Evolutionary conservation across 2,329 filamentous ascomycete genomes (phyloP), one percentile per base, ranked within the genome.

Genomic region (Intubia oerlemansii): DNA sequence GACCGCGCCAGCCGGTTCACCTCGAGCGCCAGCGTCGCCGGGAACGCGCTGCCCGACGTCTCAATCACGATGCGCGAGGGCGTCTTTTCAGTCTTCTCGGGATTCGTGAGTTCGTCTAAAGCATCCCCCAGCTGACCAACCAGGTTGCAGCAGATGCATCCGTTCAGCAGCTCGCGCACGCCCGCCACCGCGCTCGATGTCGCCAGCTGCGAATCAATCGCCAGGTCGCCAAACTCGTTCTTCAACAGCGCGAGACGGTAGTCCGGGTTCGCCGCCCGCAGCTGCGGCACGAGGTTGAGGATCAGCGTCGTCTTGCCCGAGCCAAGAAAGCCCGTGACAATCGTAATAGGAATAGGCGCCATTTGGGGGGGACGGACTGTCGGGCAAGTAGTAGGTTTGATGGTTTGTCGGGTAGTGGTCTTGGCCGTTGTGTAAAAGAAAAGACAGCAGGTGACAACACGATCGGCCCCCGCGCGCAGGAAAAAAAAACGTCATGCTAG

Each of bases 141-240:
- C 16, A 95, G 74, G 48, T 95, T 95, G 57, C 88, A 98, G 65
- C 88, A 98, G 51, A 98, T 95, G 54, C 88, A 95, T 39, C 85
- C 88, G 48, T 92, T 91, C 30, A 98, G 72, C 1, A 98, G 64
- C 51, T 98, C 88, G 42, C 78, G 77, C 5, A 92, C 84, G 31
- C 82, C 85, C 1, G 80, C 75, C 40, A 98, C 82, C 36, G 84
- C 72, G 28, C 68, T 68, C 10, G 76, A 76, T 0, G 76, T 62
- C 11, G 88, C 85, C 17, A 98, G 73, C 48, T 92, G 79, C 2
- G 79, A 88, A 57, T 98, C 88, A 46, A 98, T 64, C 20, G 82
- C 84, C 24, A 98, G 54, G 48, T 95, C 84, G 45, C 88, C 88
- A 50, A 93, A 95, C 54, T 98, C 88, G 53, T 98, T 98, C 50